A percentile compares a stretch with the other conserved stretches of the same genome.
These are phyloP conservation scores for Nicotiana knightiana DNA, from an alignment of 257 asterid species.

Conservation along the genomic window DNA sequence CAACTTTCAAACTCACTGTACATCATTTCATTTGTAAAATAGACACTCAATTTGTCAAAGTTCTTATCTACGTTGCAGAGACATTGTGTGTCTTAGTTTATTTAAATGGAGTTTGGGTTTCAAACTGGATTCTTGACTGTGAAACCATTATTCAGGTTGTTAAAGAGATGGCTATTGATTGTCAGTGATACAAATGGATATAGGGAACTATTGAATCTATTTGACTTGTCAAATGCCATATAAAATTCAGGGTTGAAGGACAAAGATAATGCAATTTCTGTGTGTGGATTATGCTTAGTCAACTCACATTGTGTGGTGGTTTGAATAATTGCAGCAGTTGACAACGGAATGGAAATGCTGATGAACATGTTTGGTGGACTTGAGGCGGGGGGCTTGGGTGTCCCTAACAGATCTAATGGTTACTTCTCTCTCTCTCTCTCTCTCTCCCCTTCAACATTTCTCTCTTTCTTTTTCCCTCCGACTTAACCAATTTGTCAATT, in stretches of 20 bases:
- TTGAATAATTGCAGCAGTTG: conserved; percentile 11
- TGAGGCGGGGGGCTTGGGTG: conserved; percentile 33
- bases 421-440: neutral
- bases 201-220: neutral
- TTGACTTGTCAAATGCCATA: neutral
- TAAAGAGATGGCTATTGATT: neutral
- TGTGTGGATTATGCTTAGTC: neutral
- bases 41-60: neutral
- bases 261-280: neutral
- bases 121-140: conserved; percentile 4
- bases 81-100: neutral
- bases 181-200: neutral
- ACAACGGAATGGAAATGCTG: conserved; percentile 35
- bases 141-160: conserved; percentile 1
- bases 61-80: neutral
- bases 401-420: conserved; percentile 35
- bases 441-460: neutral
- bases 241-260: neutral
- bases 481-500: neutral
- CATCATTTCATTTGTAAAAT: neutral
- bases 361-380: conserved; percentile 51
- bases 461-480: neutral
- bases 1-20: neutral
- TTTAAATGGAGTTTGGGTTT: neutral
- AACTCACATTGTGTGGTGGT: conserved; percentile 3